Base-by-base conservation (phyloP, 345 rosid genomes). In the Nephelium lappaceum region DNA sequence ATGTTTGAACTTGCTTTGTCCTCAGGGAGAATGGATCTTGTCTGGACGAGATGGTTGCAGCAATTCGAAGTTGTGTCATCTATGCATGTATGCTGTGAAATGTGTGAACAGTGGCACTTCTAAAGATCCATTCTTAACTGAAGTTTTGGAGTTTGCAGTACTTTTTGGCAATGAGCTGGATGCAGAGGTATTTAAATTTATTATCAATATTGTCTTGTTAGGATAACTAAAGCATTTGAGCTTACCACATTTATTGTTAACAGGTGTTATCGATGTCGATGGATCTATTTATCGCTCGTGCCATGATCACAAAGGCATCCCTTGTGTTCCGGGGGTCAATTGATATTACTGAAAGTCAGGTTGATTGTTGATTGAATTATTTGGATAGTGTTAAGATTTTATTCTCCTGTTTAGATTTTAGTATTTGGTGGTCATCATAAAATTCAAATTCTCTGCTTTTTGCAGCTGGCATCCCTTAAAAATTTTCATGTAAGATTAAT, bases 191-290 rank as follows among this genome's bases (percentile, higher is more conserved):
- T 69, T 65, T 53, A 63, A 8, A 68, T 21, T 71, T 49, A 57
- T 79, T 75, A 58, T 41, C 6, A 55, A 15, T 64, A 51, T 25
- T 53, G 19, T n/a, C 7, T 72, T 3, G 66, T 49, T 21, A 41
- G 66, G 67, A 45, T 77, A 43, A 71, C 45, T 42, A 10, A 66
- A 66, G 25, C 51, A 57, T 38, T 74, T 64, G 7, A 77, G 73
- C 62, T 74, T 47, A 81, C 68, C 23, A 16, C 27, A 72, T n/a
- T 38, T 63, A n/a, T 63, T 73, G 10, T 57, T 76, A 75, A 31
- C 84, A 96, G 99, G 98, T 96, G 91, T 91, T 96, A 94, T 96
- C 99, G 98, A 96, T 94, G 98, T 90, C 97, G 81, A 90, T 94
- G 97, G 97, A 96, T 94, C 97, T 96, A 82, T 96, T 94, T 93